These are phyloP conservation scores for Cornus controversa DNA, from an alignment of 148 eudicot genomes.

Conservation along the genomic window DNA sequence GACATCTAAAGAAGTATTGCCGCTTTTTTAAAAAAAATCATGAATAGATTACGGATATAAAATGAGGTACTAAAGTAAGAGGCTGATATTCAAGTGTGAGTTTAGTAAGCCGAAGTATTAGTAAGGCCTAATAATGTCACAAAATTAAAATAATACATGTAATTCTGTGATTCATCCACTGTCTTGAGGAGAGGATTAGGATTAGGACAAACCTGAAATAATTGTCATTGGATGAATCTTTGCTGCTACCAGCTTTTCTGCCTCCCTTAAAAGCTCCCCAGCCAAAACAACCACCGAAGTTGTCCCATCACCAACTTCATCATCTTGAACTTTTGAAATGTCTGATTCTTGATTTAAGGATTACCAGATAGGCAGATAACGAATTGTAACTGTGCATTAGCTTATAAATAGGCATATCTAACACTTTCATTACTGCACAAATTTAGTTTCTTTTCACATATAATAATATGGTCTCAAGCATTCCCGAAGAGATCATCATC, in stretches of 20 bases:
- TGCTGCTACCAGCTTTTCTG: slow-evolving; percentile 85
- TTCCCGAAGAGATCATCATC: background rate
- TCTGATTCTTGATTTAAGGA: slow-evolving; percentile 49
- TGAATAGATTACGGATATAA: too few relatives aligned
- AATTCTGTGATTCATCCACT: too few relatives aligned
- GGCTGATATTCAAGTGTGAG: too few relatives aligned
- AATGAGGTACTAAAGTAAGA: too few relatives aligned
- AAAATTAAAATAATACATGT: too few relatives aligned
- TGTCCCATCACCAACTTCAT: slow-evolving; percentile 99
- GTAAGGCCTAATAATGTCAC: too few relatives aligned
- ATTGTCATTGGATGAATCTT: slow-evolving; percentile 99
- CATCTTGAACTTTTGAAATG: slow-evolving; percentile 95
- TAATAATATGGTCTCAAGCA: background rate
- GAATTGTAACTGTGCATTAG: background rate
- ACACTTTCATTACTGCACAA: background rate
- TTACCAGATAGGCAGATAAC: background rate
- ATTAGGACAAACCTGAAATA: slow-evolving; percentile 58
- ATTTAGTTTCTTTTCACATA: background rate
- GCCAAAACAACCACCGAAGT: slow-evolving; percentile 97
- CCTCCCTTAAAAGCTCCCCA: slow-evolving; percentile 95
- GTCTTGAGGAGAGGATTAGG: background rate
- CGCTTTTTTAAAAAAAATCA: too few relatives aligned
- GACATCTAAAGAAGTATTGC: too few relatives aligned
- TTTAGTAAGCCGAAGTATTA: too few relatives aligned
- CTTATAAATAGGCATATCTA: background rate